Evolutionary conservation across 371 early-diverging fungal species (phyloP).

Genomic region (Mucor piriformis): DNA sequence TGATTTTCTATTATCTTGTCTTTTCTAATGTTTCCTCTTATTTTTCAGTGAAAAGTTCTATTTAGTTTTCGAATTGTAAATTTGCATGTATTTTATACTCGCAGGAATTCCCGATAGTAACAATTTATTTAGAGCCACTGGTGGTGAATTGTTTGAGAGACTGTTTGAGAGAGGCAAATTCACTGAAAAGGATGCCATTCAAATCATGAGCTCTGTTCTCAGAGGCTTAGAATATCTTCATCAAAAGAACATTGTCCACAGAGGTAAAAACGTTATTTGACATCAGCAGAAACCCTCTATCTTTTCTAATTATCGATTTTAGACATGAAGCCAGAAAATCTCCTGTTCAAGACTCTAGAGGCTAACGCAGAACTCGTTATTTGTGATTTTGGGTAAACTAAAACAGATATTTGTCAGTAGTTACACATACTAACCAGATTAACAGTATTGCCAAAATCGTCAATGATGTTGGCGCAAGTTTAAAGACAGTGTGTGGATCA

Average conservation of each 20-base stretch:
- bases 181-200: slow-evolving; percentile 84
- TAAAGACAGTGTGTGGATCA: slow-evolving; percentile 64
- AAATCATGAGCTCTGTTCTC: slow-evolving; percentile 65
- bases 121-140: slow-evolving; percentile 61
- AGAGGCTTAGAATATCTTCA: slow-evolving; percentile 71
- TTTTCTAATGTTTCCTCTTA: neutral
- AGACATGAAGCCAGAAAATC: slow-evolving; percentile 83
- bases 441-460: slow-evolving; percentile 53
- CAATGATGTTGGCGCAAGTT: slow-evolving; percentile 46
- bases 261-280: slow-evolving; percentile 45
- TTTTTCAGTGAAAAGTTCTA: slow-evolving; percentile 65
- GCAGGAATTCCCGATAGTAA: no score
- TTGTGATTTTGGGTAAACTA: slow-evolving; percentile 66
- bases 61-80: slow-evolving; percentile 83
- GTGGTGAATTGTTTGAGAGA: slow-evolving; percentile 91
- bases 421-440: slow-evolving; percentile 10
- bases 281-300: no score
- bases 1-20: neutral
- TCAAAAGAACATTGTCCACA: slow-evolving; percentile 63
- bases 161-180: slow-evolving; percentile 83
- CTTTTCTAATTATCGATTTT: no score
- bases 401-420: neutral
- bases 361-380: slow-evolving; percentile 64
- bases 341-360: slow-evolving; percentile 65
- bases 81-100: neutral